These are phyloP conservation scores for Porphyrellus cyaneotinctus DNA, from an alignment of 768 basidiomycete genomes.

Conservation along the genomic window DNA sequence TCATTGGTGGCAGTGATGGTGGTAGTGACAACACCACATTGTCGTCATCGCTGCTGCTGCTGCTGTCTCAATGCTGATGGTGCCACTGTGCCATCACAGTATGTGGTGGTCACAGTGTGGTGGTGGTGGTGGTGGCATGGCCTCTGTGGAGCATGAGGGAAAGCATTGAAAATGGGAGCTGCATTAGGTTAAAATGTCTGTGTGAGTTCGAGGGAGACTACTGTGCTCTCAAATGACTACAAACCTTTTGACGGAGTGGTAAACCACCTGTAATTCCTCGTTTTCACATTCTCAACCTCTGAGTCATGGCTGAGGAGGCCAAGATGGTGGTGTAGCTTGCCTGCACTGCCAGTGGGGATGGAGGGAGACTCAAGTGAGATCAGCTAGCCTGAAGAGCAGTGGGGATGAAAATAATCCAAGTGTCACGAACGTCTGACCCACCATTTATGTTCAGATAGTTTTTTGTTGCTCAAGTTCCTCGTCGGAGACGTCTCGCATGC, in stretches of 20 bases:
- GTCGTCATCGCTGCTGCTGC: too few relatives aligned
- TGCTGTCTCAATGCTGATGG: too few relatives aligned
- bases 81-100: too few relatives aligned
- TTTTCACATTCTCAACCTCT: too few relatives aligned
- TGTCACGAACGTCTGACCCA: slow-evolving; percentile 35
- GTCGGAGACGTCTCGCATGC: slow-evolving; percentile 34
- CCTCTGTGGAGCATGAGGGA: slow-evolving; percentile 57
- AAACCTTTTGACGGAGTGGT: slow-evolving; percentile 94
- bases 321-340: slow-evolving; percentile 91
- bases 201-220: slow-evolving; percentile 43
- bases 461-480: slow-evolving; percentile 71
- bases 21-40: too few relatives aligned
- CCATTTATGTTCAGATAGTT: slow-evolving; percentile 77
- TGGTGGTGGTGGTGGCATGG: too few relatives aligned
- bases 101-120: too few relatives aligned
- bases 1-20: too few relatives aligned
- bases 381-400: slow-evolving; percentile 67
- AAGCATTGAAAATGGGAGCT: slow-evolving; percentile 77
- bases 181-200: slow-evolving; percentile 61
- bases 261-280: slow-evolving; percentile 80
- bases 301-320: slow-evolving; percentile 86
- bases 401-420: slow-evolving; percentile 1
- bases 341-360: slow-evolving; percentile 90
- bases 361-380: slow-evolving; percentile 81
- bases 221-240: slow-evolving; percentile 32